These are phyloP conservation scores for Termitomyces titanicus DNA, from an alignment of 768 basidiomycete genomes.

Conservation along the genomic window DNA sequence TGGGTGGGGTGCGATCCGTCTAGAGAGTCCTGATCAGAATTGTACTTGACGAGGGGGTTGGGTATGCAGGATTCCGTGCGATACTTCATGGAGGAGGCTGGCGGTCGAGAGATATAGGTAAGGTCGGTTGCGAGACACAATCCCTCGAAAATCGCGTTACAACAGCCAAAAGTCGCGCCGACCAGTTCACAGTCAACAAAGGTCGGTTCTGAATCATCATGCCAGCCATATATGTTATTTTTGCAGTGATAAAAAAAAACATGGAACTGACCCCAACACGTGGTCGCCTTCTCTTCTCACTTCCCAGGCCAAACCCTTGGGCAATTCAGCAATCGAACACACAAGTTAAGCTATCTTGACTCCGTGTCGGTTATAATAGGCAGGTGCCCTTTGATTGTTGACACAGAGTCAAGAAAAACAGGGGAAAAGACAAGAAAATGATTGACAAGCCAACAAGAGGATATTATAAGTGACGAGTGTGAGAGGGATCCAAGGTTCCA, in stretches of 20 bases:
- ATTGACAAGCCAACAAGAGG: background rate
- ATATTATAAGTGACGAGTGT: background rate
- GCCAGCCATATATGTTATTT: background rate
- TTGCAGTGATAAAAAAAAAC: background rate
- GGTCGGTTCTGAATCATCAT: background rate
- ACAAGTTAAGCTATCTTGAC: background rate
- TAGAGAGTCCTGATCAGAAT: background rate
- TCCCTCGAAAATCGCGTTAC: background rate
- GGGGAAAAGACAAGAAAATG: background rate
- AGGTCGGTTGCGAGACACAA: background rate
- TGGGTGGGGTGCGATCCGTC: background rate
- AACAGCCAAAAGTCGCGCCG: background rate
- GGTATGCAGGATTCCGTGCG: background rate
- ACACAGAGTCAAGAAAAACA: background rate
- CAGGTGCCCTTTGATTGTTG: background rate
- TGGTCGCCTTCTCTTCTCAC: background rate
- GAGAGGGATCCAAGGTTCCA: background rate
- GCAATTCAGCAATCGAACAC: background rate
- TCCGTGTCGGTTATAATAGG: background rate
- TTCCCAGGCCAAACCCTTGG: background rate
- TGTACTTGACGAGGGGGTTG: slow-evolving; percentile 1
- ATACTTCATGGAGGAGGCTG: background rate
- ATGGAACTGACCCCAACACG: slow-evolving; percentile 1
- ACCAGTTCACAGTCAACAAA: background rate
- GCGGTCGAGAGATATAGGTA: background rate